Conservation (phyloP, 148 eudicot genomes). For the Mesembryanthemum crystallinum region DNA sequence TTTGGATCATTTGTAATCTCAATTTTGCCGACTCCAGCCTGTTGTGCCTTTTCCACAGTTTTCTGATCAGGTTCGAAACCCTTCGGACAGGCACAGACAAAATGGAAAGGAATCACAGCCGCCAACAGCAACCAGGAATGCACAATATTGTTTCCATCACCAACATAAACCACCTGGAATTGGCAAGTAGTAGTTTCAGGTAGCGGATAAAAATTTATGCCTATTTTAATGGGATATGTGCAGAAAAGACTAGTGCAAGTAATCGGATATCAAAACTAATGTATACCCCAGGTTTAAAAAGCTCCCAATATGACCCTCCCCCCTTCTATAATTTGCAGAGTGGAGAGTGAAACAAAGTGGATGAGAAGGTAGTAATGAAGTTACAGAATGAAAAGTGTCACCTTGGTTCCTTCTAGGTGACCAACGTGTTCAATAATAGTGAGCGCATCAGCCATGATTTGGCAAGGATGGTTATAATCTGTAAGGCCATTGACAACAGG, state of each 20-base stretch:
- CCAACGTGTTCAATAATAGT: constrained; percentile 94
- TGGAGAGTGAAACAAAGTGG: background rate
- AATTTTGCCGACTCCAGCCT: constrained; percentile 83
- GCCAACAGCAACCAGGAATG: constrained; percentile 87
- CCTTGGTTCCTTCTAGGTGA: constrained; percentile 87
- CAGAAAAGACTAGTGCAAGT: background rate
- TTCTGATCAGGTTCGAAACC: constrained; percentile 87
- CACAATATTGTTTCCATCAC: constrained; percentile 97
- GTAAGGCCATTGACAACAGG: constrained; percentile 95
- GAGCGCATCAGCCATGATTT: constrained; percentile 98
- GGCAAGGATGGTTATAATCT: constrained; percentile 93
- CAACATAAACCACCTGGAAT: constrained; percentile 89
- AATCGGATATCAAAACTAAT: background rate
- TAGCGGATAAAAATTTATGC: background rate
- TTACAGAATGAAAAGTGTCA: constrained; percentile 22
- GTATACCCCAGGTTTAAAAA: background rate
- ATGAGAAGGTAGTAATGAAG: background rate
- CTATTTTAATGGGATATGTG: background rate
- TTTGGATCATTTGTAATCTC: constrained; percentile 84
- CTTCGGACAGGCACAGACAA: constrained; percentile 93
- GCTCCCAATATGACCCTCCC: background rate
- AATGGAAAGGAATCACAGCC: constrained; percentile 81
- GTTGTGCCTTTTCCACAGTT: constrained; percentile 64
- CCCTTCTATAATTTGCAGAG: background rate
- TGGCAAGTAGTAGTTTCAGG: background rate